Evolutionary conservation across 768 basidiomycete genomes (phyloP), one percentile per base, ranked within the genome.

Genomic region (Cystofilobasidium macerans): DNA sequence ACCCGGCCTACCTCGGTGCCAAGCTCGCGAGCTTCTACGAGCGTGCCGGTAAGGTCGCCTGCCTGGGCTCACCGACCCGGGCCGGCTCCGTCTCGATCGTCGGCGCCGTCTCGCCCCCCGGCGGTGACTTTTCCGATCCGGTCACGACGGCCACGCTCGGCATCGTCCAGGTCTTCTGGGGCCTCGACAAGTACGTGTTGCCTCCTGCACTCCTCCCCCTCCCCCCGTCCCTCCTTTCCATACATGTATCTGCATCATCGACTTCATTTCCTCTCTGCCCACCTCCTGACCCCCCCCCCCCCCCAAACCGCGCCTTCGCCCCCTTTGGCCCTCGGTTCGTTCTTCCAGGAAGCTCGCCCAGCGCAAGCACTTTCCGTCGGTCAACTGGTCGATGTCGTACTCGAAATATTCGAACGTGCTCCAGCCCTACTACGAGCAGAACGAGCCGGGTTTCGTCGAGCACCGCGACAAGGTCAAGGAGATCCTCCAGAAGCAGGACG

Each of bases 131-230:
- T 78, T 95, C 95, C 14, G 95, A 99, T 77, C 95, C 95, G 40
- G 95, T 99, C 67, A 98, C 94, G 11, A 86, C 92, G 53, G 89
- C 95, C 40, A 99, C 95, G 3, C 87, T 99, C 64, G 85, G 92
- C 80, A 99, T 99, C 74, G 95, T 99, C 13, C 95, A 98, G 74
- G 95, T 98, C 70, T 99, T 99, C 83, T 99, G 95, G 95, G 95
- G 95, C 76, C 83, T 99, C 32, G 95, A 98, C 79, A 99, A 99
- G 45, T 60, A 2, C 32, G 62, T 56, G 18, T 1, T 24, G n/a
- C 38, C 42, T 43, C 62, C 13, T 64, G 22, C 56, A 3, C 20
- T 18, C 38, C 33, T 18, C 38, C 33, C 58, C 26, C 43, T 7
- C 9, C 12, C 9, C 26, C 24, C 6, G 20, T 12, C 26, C n/a